Evolutionary conservation across 1,284 basidiomycete species (phyloP).

Genomic region (Entoloma clypeatum): DNA sequence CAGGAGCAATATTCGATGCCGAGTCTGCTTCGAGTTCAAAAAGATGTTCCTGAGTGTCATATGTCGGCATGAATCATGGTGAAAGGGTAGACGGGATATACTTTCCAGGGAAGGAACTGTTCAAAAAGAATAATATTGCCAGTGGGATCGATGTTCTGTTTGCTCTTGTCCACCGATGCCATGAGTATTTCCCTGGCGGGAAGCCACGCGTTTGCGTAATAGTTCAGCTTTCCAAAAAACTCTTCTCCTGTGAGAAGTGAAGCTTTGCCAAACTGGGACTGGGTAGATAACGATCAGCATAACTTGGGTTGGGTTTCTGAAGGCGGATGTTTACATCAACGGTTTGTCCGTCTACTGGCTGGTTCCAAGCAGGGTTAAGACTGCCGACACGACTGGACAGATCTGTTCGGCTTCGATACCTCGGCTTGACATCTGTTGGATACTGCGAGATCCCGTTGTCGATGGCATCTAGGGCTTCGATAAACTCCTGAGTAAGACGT

Average conservation of each 20-base stretch:
- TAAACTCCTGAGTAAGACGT: conserved; percentile 62
- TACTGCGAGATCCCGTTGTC: conserved; percentile 94
- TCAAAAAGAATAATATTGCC: conserved; percentile 84
- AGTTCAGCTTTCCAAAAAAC: conserved; percentile 79
- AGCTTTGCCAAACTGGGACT: conserved; percentile 79
- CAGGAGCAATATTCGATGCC: conserved; percentile 38
- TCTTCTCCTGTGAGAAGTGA: conserved; percentile 84
- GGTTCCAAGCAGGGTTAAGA: conserved; percentile 93
- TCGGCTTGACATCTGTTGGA: conserved; percentile 54
- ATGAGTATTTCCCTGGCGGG: conserved; percentile 86
- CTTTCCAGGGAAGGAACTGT: conserved; percentile 87
- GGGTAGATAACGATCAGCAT: conserved; percentile 5
- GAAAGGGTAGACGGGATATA: conserved; percentile 24
- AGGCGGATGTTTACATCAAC: conserved; percentile 61
- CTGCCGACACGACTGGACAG: conserved; percentile 76
- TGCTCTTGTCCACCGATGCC: conserved; percentile 61
- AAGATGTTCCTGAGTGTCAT: conserved; percentile 73
- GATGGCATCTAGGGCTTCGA: conserved; percentile 93
- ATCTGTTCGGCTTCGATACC: conserved; percentile 77
- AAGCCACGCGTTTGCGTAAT: conserved; percentile 88
- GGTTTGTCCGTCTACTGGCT: conserved; percentile 54
- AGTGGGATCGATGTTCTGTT: conserved; percentile 55
- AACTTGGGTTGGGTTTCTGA: not conserved
- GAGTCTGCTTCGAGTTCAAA: conserved; percentile 76
- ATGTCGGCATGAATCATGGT: conserved; percentile 5